Percentiles rank a stretch among this genome's conserved stretches.
Conservation (phyloP, 345 rosid species). For the Mangifera indica region DNA sequence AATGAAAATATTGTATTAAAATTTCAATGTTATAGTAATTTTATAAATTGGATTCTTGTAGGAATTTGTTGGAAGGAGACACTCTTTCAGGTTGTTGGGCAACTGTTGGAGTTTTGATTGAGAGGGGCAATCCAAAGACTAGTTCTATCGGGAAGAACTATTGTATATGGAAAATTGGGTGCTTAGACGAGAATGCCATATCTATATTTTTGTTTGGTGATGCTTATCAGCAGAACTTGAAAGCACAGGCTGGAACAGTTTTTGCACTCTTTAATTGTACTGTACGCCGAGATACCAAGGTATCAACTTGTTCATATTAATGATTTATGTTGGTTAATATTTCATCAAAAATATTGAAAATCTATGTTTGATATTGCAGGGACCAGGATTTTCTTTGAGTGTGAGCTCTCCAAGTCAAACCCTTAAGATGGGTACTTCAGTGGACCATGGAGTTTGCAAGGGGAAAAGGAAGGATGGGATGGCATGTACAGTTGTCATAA, state of each 20-base stretch:
- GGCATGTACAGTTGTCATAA: constrained; percentile 63
- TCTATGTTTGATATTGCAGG: constrained; percentile 41
- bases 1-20: neutral
- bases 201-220: constrained; percentile 92
- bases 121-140: constrained; percentile 69
- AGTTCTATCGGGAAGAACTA: constrained; percentile 77
- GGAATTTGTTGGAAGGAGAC: constrained; percentile 77
- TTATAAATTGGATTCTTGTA: constrained; percentile 25
- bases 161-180: constrained; percentile 68
- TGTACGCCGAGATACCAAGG: constrained; percentile 62
- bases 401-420: constrained; percentile 61
- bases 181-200: constrained; percentile 55
- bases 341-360: neutral
- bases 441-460: constrained; percentile 85
- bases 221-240: constrained; percentile 55
- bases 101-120: constrained; percentile 76
- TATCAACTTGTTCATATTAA: constrained; percentile 26
- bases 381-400: constrained; percentile 70
- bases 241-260: constrained; percentile 67
- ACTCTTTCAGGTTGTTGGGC: constrained; percentile 86
- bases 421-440: constrained; percentile 72
- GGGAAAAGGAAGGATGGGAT: constrained; percentile 77
- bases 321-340: neutral
- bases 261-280: constrained; percentile 72
- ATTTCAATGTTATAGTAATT: constrained; percentile 10